Evolutionary conservation across 345 rosid genomes (phyloP), one percentile per base, ranked within the genome.

Genomic region (Tarenaya hassleriana): DNA sequence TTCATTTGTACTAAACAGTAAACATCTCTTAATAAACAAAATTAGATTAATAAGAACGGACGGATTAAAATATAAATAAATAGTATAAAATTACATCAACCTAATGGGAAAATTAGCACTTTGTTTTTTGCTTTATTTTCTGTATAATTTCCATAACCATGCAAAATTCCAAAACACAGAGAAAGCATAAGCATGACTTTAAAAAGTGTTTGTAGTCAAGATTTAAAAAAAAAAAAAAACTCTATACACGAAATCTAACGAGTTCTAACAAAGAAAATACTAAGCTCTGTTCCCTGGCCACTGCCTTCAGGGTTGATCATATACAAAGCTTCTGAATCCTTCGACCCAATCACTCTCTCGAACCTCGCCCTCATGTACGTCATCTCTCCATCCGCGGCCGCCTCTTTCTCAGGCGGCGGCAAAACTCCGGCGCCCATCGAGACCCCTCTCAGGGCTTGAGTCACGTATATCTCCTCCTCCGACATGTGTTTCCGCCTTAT

Each of bases 401-500:
- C 77, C 41, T 70, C 79, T 18, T 64, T 51, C 27, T 73, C 69
- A 3, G 87, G 86, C 50, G 75, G 47, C 0, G 98, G 98, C 46
- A 91, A 80, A 3, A 91, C 96, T 0, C 98, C 98, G 7, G 96
- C 98, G 0, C 98, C 98, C 98, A 91, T 91, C 7, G 96, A 87
- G 42, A 91, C 95, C 2, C 98, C 96, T 43, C 90, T 63, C 27
- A 91, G 40, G 10, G 78, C 81, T 61, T 87, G 87, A 84, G 84
- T 81, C 48, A 91, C 98, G 58, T 88, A 84, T 52, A 73, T 70
- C 57, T 91, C 98, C 16, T 91, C 96, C 3, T 87, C 96, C 1
- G 86, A 74, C 84, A 87, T 71, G 57, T 76, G 76, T 70, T 79
- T 87, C 75, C 98, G 75, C 73, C 98, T 58, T 20, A 91, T 91